Percentiles rank a stretch among this genome's conserved stretches.
Conservation (phyloP, 257 asterid genomes). For the Thymus quinquecostatus region DNA sequence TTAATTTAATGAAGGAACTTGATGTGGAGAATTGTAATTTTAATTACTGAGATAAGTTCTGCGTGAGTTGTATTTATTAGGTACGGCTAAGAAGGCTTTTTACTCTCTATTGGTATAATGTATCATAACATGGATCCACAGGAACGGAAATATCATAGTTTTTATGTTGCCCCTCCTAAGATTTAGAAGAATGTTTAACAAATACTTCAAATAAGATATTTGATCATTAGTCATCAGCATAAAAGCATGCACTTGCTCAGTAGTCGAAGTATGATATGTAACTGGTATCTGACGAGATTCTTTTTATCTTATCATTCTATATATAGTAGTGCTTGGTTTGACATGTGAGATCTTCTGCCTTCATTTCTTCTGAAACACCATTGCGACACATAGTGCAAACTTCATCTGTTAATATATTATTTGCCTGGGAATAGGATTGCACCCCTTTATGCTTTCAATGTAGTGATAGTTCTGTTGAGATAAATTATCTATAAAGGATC, state of each 20-base stretch:
- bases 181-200: background rate
- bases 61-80: background rate
- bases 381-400: background rate
- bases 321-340: background rate
- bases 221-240: too few relatives aligned
- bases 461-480: background rate
- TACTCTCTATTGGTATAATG: background rate
- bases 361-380: background rate
- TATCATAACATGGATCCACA: background rate
- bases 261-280: background rate
- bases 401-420: background rate
- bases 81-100: background rate
- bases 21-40: background rate
- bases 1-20: background rate
- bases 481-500: background rate
- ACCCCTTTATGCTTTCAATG: background rate
- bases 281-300: background rate
- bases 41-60: background rate
- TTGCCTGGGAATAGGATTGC: background rate
- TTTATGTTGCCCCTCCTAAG: background rate
- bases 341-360: constrained; percentile 1
- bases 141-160: background rate
- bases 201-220: too few relatives aligned
- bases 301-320: background rate
- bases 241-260: too few relatives aligned